Conservation (phyloP, 1,284 basidiomycete species). For the Rhodotorula sp. region DNA sequence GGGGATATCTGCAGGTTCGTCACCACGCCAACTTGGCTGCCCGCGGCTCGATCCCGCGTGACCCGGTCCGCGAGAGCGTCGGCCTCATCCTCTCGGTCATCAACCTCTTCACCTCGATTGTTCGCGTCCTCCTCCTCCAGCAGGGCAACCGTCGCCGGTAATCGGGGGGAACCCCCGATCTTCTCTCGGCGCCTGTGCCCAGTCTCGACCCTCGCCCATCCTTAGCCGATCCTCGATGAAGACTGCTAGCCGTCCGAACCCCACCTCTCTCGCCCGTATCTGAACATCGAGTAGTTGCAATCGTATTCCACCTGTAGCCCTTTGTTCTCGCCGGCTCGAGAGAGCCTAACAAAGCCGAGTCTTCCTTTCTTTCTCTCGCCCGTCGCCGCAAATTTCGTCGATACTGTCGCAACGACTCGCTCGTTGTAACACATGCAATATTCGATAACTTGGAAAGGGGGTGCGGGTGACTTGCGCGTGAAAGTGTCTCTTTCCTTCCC, state of each 20-base stretch:
- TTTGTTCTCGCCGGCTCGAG: no score
- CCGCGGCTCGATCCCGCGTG: slow-evolving; percentile 63
- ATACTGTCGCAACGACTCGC: no score
- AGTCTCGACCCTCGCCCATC: not conserved
- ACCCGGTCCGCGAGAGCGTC: slow-evolving; percentile 71
- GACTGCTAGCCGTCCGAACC: no score
- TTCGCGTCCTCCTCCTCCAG: slow-evolving; percentile 60
- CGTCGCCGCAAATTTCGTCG: not conserved
- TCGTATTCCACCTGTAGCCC: no score
- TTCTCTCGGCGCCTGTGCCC: not conserved
- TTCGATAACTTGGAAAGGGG: no score
- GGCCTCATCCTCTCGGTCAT: slow-evolving; percentile 67
- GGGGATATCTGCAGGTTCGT: slow-evolving; percentile 65
- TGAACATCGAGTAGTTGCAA: not conserved
- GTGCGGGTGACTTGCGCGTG: no score
- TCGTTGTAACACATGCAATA: no score
- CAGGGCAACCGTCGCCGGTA: slow-evolving; percentile 43
- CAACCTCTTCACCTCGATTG: slow-evolving; percentile 52
- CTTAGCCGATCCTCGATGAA: no score
- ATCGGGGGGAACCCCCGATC: not conserved
- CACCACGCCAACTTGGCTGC: slow-evolving; percentile 72
- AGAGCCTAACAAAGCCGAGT: not conserved
- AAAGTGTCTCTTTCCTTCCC: no score
- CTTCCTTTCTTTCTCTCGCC: not conserved
- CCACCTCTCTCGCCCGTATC: no score